Evolutionary conservation across 371 early-diverging fungal species (phyloP), one percentile per base, ranked within the genome.

Genomic region (Amoeboaphelidium protococcarum): DNA sequence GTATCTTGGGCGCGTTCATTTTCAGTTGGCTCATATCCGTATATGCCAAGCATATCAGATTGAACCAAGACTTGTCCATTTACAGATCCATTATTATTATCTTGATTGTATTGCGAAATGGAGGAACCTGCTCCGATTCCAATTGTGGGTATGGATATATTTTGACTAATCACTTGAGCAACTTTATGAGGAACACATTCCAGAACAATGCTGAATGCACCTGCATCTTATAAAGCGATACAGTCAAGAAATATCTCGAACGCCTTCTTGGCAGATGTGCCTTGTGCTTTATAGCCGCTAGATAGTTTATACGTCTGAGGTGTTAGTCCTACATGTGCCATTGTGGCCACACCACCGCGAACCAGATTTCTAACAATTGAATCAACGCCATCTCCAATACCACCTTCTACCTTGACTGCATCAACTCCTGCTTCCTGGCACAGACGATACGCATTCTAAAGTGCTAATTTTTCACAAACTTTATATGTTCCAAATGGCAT

Each of bases 331-430:
- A 94, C 73, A 50, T 90, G 91, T 0, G 80, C 96, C 25, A 90
- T 54, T 1, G 90, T 89, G 0, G 92, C 88, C 19, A 91, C 73
- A 21, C 95, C 91, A 23, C 13, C 13, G 13, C 19, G 3, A 25
- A 20, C 45, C 0, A 79, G 75, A 26, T 51, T 54, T 22, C 65
- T 51, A n/a, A n/a, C n/a, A n/a, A n/a, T n/a, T n/a, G n/a, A n/a
- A n/a, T n/a, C n/a, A 40, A 86, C 68, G 2, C 79, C 78, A 13
- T 70, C 66, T 0, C 72, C 72, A 68, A 85, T 77, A 16, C 91
- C 96, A 13, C 87, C 90, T 60, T 95, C 96, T 43, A 95, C 60
- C 61, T 95, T 95, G 26, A 95, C 82, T 2, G 86, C 85, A 63
- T 90, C 92, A n/a, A 73, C 76, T 43, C 76, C 65, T 21, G 82